Conservation (phyloP, 75 land plant species). For the Chamaecyparis obtusa region DNA sequence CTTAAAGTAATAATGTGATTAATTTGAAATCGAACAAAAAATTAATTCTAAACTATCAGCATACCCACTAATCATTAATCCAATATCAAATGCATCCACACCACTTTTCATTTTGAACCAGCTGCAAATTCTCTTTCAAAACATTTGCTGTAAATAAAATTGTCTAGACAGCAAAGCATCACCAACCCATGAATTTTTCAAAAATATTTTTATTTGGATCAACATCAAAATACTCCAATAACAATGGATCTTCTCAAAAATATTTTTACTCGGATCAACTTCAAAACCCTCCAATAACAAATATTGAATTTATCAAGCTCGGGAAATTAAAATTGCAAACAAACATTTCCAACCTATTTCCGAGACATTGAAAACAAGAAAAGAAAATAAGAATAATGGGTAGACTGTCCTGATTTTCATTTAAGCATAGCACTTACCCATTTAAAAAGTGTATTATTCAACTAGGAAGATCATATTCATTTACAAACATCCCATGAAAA, state of each 20-base stretch:
- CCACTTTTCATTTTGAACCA: not conserved
- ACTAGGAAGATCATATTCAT: not conserved
- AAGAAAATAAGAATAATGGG: not conserved
- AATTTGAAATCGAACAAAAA: not conserved
- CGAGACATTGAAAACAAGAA: not conserved
- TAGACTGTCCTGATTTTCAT: not conserved
- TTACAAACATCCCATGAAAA: not conserved
- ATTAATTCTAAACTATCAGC: not conserved
- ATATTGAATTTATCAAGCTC: not conserved
- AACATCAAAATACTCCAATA: not conserved
- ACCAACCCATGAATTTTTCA: not conserved
- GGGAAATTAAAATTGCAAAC: not conserved
- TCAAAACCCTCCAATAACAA: conserved; percentile 1
- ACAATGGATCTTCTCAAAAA: too few relatives aligned
- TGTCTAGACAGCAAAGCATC: not conserved
- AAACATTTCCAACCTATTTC: not conserved
- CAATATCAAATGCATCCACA: not conserved
- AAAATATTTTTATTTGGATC: not conserved
- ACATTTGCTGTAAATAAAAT: not conserved
- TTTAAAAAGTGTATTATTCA: too few relatives aligned
- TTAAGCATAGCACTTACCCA: not conserved
- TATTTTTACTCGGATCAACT: not conserved
- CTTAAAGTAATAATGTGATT: not conserved
- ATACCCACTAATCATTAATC: not conserved
- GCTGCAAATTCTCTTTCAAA: not conserved